A percentile compares a stretch with the other conserved stretches of the same genome.
phyloP scores from a whole-genome alignment of 129 eudicot species.

The Saussurea involucrata region DNA sequence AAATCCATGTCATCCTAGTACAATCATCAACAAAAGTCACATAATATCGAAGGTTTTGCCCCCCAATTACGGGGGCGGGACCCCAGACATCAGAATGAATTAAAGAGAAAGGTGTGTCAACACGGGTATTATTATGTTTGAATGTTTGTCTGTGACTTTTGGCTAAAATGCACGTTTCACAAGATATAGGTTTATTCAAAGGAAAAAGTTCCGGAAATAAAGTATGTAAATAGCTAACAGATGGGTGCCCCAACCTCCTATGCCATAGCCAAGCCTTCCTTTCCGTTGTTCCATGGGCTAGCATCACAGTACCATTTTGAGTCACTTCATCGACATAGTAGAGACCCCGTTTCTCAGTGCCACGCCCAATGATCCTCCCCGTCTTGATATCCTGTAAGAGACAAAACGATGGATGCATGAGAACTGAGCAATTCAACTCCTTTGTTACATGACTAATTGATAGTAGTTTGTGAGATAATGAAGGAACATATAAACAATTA shows the following conservation, averaged over 20 bases:
- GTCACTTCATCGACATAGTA: neutral
- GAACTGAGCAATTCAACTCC: neutral
- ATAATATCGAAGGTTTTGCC: neutral
- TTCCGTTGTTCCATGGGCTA: neutral
- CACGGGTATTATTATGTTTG: neutral
- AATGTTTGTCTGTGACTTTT: neutral
- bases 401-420: neutral
- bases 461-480: neutral
- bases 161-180: conserved; percentile 3
- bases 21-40: conserved; percentile 7
- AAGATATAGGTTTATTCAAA: neutral
- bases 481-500: conserved; percentile 1
- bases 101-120: neutral
- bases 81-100: conserved; percentile 13
- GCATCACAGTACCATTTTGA: neutral
- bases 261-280: conserved; percentile 1
- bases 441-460: conserved; percentile 13
- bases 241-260: conserved; percentile 7
- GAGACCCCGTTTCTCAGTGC: neutral
- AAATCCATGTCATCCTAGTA: conserved; percentile 1
- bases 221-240: neutral
- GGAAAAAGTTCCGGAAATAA: neutral
- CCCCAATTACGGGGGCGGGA: neutral
- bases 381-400: neutral
- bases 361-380: too few relatives aligned